These are phyloP conservation scores for Sherardia arvensis DNA, from an alignment of 257 asterid species.

Conservation along the genomic window DNA sequence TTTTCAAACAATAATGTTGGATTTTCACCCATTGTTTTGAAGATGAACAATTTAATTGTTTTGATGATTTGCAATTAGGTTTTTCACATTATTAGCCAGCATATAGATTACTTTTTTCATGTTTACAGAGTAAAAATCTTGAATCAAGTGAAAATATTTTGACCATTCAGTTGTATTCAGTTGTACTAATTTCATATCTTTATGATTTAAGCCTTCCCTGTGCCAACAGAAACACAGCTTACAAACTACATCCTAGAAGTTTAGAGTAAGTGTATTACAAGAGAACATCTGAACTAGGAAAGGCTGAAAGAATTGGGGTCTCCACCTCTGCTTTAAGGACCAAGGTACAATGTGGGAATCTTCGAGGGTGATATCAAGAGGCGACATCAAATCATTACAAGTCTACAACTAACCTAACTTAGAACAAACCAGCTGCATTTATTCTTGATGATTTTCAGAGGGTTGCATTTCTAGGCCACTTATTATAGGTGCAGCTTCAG, in stretches of 20 bases:
- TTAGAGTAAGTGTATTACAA: neutral
- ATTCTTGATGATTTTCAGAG: neutral
- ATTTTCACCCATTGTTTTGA: too few species aligned
- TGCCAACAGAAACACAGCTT: neutral
- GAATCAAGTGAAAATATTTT: too few species aligned
- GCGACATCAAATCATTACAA: neutral
- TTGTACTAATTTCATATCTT: too few species aligned
- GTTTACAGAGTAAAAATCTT: too few species aligned
- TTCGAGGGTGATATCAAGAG: neutral
- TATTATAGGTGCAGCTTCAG: constrained; percentile 10
- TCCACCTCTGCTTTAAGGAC: neutral
- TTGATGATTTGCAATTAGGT: too few species aligned
- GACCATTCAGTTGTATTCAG: too few species aligned
- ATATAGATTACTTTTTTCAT: too few species aligned
- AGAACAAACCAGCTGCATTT: neutral
- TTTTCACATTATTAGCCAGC: too few species aligned
- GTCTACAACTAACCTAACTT: neutral
- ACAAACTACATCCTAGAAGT: neutral
- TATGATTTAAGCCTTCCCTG: too few species aligned
- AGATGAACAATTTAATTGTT: too few species aligned
- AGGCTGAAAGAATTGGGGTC: neutral
- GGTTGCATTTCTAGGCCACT: neutral
- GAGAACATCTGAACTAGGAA: neutral
- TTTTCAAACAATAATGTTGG: neutral
- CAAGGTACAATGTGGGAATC: too few species aligned